A percentile compares a stretch with the other conserved stretches of the same genome.
Conservation (phyloP, 192 early-diverging fungal genomes). For the Dispira simplex region DNA sequence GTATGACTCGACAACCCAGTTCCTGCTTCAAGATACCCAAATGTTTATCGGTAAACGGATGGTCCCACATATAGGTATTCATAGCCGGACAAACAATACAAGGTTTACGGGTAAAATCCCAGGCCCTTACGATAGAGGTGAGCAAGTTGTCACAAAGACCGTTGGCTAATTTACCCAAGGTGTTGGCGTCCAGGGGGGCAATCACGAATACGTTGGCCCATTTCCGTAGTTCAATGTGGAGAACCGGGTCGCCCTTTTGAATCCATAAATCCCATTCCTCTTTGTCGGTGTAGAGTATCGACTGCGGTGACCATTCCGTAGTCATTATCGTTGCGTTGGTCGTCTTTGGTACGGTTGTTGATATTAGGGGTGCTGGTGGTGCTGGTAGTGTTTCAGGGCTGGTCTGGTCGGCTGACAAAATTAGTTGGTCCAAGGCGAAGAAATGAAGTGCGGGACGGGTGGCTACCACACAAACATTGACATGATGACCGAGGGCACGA, state of each 20-base stretch:
- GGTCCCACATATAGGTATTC: slow-evolving; percentile 95
- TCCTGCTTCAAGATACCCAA: slow-evolving; percentile 29
- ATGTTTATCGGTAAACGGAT: slow-evolving; percentile 72
- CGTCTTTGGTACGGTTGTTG: too few relatives aligned
- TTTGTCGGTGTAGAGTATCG: slow-evolving; percentile 47
- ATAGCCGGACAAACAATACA: slow-evolving; percentile 86
- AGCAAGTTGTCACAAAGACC: slow-evolving; percentile 91
- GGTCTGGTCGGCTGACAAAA: slow-evolving; percentile 21
- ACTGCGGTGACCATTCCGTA: too few relatives aligned
- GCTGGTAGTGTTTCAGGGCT: too few relatives aligned
- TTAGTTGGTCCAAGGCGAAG: slow-evolving; percentile 39
- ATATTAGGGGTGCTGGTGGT: too few relatives aligned
- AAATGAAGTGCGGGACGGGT: slow-evolving; percentile 80
- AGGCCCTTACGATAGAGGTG: slow-evolving; percentile 83
- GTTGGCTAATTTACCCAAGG: slow-evolving; percentile 75
- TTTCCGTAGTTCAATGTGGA: slow-evolving; percentile 85
- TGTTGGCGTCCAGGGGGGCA: slow-evolving; percentile 88
- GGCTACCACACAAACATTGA: slow-evolving; percentile 65
- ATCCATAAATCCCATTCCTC: slow-evolving; percentile 70
- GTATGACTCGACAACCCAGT: slow-evolving; percentile 48
- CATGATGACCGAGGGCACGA: slow-evolving; percentile 21
- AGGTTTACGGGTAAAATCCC: slow-evolving; percentile 50
- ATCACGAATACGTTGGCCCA: slow-evolving; percentile 89
- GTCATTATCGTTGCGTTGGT: too few relatives aligned
- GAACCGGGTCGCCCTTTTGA: slow-evolving; percentile 65